These are phyloP conservation scores for Coleophoma eucalyptorum DNA, from an alignment of 2,329 filamentous ascomycete genomes.

Conservation along the genomic window DNA sequence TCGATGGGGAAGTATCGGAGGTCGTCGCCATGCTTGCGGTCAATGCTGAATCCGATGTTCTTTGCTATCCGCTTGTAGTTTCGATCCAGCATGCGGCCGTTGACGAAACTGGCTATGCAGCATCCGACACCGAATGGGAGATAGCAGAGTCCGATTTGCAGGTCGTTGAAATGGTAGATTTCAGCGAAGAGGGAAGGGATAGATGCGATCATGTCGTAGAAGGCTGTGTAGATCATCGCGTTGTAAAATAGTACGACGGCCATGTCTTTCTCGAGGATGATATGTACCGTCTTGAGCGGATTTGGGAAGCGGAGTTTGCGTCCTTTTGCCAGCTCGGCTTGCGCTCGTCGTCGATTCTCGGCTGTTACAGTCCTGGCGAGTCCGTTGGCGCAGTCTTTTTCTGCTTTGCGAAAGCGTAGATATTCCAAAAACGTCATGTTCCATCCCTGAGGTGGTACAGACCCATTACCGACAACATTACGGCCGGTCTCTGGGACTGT, in stretches of 20 bases:
- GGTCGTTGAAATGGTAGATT: constrained; percentile 26
- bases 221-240: constrained; percentile 50
- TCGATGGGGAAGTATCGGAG: constrained; percentile 31
- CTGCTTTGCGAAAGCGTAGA: constrained; percentile 17
- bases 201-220: constrained; percentile 47
- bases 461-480: constrained; percentile 34
- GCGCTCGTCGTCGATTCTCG: constrained; percentile 27
- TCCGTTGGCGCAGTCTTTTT: constrained; percentile 11
- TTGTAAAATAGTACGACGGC: constrained; percentile 48
- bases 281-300: constrained; percentile 48
- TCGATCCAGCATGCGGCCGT: constrained; percentile 54
- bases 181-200: constrained; percentile 42
- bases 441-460: constrained; percentile 51
- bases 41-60: constrained; percentile 56
- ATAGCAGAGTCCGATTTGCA: constrained; percentile 28
- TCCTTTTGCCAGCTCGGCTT: constrained; percentile 29
- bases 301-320: constrained; percentile 50
- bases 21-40: constrained; percentile 45
- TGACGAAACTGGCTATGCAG: constrained; percentile 45
- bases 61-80: constrained; percentile 69
- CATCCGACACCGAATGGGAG: constrained; percentile 44
- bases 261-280: constrained; percentile 56
- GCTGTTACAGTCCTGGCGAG: constrained; percentile 25
- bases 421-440: constrained; percentile 55
- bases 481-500: constrained; percentile 28